These are phyloP conservation scores for Cyanidioschyzon merolae DNA, from an alignment of 23 red algal genomes.

Conservation along the genomic window DNA sequence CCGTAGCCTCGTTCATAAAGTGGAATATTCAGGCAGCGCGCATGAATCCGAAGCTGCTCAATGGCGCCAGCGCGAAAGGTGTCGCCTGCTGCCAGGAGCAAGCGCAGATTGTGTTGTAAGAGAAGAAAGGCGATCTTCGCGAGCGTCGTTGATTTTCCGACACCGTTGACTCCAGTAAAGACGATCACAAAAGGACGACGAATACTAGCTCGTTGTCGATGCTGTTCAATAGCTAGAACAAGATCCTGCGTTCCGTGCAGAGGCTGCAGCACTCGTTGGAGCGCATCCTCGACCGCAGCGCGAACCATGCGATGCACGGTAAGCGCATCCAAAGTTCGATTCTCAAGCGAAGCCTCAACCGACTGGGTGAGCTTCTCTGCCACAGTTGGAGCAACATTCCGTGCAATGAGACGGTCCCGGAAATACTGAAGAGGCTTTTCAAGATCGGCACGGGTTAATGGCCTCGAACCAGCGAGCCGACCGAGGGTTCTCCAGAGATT, in stretches of 20 bases:
- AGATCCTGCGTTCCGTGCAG: slow-evolving; percentile 46
- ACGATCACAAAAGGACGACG: slow-evolving; percentile 73
- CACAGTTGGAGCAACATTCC: slow-evolving; percentile 81
- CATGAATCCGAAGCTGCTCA: slow-evolving; percentile 91
- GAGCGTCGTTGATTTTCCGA: slow-evolving; percentile 85
- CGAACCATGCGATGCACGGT: slow-evolving; percentile 47
- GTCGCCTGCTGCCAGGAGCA: slow-evolving; percentile 91
- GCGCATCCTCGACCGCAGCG: slow-evolving; percentile 50
- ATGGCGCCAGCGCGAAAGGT: slow-evolving; percentile 97
- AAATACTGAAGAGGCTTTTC: slow-evolving; percentile 47
- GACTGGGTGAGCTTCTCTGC: slow-evolving; percentile 70
- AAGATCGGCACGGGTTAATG: slow-evolving; percentile 42
- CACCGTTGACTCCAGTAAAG: slow-evolving; percentile 90
- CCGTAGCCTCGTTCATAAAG: slow-evolving; percentile 85
- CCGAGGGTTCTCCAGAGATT: slow-evolving; percentile 50
- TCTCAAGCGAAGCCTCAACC: slow-evolving; percentile 46
- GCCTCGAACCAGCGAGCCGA: slow-evolving; percentile 36
- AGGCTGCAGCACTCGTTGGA: slow-evolving; percentile 57
- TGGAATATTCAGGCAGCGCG: slow-evolving; percentile 60
- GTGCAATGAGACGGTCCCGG: slow-evolving; percentile 42
- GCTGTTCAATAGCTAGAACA: slow-evolving; percentile 22
- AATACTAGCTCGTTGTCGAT: slow-evolving; percentile 20
- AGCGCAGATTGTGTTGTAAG: slow-evolving; percentile 38
- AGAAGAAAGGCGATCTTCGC: slow-evolving; percentile 84
- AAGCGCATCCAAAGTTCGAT: slow-evolving; percentile 29